Percentiles rank a stretch among this genome's conserved stretches.
These are phyloP conservation scores for Amanita inopinata DNA, from an alignment of 768 basidiomycete species.

Conservation along the genomic window DNA sequence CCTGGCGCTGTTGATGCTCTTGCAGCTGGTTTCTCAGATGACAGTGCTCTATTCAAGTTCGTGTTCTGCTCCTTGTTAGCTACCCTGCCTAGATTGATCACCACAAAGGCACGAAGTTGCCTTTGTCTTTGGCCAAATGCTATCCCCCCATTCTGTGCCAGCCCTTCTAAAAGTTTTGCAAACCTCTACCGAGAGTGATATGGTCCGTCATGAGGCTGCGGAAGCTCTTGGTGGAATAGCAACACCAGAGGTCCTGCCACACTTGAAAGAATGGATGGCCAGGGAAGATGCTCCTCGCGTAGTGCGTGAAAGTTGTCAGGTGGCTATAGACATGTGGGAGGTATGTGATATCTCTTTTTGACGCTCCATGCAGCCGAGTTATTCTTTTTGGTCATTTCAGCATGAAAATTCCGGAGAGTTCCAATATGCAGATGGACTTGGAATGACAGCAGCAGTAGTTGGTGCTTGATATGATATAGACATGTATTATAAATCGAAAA, in stretches of 20 bases:
- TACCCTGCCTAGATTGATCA: neutral
- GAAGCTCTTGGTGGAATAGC: constrained; percentile 98
- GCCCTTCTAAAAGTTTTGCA: constrained; percentile 72
- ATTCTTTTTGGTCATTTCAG: constrained; percentile 24
- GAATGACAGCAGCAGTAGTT: constrained; percentile 9
- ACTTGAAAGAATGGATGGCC: constrained; percentile 77
- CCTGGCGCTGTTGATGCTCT: constrained; percentile 82
- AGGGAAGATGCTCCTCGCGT: constrained; percentile 76
- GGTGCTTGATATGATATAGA: constrained; percentile 3
- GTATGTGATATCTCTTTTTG: constrained; percentile 27
- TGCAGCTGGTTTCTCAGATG: constrained; percentile 82
- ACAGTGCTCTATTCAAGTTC: constrained; percentile 89
- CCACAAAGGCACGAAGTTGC: constrained; percentile 88
- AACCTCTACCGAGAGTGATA: constrained; percentile 69
- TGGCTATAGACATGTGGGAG: constrained; percentile 98
- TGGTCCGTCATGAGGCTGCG: constrained; percentile 98
- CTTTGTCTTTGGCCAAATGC: constrained; percentile 94
- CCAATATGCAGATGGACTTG: constrained; percentile 55
- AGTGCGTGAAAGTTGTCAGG: constrained; percentile 91
- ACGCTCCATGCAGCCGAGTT: neutral
- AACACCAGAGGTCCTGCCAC: constrained; percentile 81
- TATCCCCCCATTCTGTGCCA: constrained; percentile 82
- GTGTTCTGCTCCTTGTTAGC: constrained; percentile 16
- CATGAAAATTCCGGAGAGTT: constrained; percentile 77
- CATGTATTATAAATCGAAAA: neutral